Conservation (phyloP, 2,329 filamentous ascomycete genomes). For the Elsinoe arachidis region DNA sequence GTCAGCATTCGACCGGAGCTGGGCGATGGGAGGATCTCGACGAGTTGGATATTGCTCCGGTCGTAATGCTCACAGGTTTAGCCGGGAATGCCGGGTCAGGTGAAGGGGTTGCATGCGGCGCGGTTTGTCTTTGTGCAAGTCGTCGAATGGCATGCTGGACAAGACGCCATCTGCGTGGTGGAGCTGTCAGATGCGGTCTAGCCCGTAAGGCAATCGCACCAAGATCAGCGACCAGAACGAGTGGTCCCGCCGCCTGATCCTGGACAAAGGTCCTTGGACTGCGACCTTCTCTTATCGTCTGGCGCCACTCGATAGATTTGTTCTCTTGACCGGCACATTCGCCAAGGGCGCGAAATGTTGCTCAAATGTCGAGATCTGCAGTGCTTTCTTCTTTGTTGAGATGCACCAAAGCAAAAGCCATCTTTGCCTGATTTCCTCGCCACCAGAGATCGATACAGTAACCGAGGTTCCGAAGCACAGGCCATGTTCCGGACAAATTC, state of each 20-base stretch:
- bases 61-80: conserved; percentile 8
- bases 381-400: background rate
- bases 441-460: background rate
- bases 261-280: background rate
- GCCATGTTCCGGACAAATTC: background rate
- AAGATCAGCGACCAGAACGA: conserved; percentile 10
- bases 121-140: background rate
- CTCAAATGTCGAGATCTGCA: background rate
- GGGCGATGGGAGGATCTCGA: conserved; percentile 1
- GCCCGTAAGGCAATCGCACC: background rate
- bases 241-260: conserved; percentile 5
- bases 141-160: background rate
- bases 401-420: background rate
- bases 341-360: background rate
- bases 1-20: conserved; percentile 4
- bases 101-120: conserved; percentile 3
- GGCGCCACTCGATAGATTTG: conserved; percentile 3
- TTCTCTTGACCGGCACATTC: background rate
- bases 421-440: background rate
- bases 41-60: conserved; percentile 2
- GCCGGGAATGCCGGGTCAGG: conserved; percentile 5
- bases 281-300: conserved; percentile 8
- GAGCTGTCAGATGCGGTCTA: conserved; percentile 7
- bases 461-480: background rate
- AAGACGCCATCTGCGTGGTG: background rate